Evolutionary conservation across 2,329 filamentous ascomycete genomes (phyloP).

Genomic region (Diaporthe amygdali): DNA sequence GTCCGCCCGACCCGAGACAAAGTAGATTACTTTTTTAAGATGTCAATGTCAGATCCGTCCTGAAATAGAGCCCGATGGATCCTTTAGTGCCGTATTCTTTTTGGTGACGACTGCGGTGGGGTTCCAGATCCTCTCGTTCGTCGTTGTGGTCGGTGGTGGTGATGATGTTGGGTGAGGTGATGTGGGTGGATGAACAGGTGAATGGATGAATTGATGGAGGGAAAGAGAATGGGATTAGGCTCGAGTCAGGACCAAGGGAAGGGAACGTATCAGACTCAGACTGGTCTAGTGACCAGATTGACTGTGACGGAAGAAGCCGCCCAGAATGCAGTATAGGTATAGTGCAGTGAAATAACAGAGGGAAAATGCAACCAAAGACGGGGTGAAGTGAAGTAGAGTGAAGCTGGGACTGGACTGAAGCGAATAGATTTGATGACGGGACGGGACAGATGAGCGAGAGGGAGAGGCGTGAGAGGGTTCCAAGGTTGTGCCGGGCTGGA

Average conservation of each 20-base stretch:
- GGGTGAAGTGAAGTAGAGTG: background rate
- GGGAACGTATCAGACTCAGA: constrained; percentile 7
- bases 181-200: background rate
- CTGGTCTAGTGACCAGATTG: background rate
- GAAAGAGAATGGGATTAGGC: background rate
- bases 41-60: background rate
- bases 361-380: background rate
- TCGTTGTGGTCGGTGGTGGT: background rate
- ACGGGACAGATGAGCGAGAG: background rate
- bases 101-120: background rate
- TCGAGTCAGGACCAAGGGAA: constrained; percentile 1
- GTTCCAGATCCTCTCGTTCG: background rate
- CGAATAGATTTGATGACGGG: background rate
- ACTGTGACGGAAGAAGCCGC: constrained; percentile 8
- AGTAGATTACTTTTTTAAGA: background rate
- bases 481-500: background rate
- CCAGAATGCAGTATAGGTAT: constrained; percentile 10
- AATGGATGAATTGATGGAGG: background rate
- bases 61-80: background rate
- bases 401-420: background rate
- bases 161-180: background rate
- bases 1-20: constrained; percentile 13
- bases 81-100: background rate
- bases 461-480: background rate
- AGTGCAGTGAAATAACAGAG: background rate